These are phyloP conservation scores for Candida sanyaensis DNA, from an alignment of 1,139 yeast species.

Conservation along the genomic window DNA sequence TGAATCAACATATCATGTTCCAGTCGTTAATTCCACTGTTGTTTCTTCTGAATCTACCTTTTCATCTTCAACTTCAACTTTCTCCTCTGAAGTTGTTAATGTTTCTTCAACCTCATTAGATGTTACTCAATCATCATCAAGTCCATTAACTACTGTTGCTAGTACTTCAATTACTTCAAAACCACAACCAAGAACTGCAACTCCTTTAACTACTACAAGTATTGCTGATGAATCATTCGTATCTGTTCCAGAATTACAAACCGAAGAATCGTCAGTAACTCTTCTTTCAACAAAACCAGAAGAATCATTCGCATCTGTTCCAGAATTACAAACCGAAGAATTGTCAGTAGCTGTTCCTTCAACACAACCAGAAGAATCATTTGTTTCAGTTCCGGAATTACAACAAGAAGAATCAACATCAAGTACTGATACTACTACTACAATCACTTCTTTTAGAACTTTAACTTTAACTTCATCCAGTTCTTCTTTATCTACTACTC, in stretches of 20 bases:
- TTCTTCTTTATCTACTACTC: neutral
- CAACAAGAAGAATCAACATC: neutral
- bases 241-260: neutral
- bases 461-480: neutral
- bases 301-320: constrained; percentile 6
- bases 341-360: constrained; percentile 1
- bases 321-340: neutral
- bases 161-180: constrained; percentile 1
- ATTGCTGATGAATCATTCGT: constrained; percentile 6
- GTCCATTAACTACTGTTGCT: neutral
- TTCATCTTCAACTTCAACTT: neutral
- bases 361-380: constrained; percentile 4
- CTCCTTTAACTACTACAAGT: constrained; percentile 5
- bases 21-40: neutral
- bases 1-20: too few species aligned
- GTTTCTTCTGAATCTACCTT: neutral
- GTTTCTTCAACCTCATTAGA: neutral
- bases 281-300: neutral
- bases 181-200: neutral
- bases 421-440: neutral
- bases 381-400: constrained; percentile 1
- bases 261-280: too few species aligned
- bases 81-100: neutral
- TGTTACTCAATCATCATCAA: neutral
- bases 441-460: constrained; percentile 6